Conservation (phyloP, 108 stramenopile species). For the Chaetoceros muelleri region DNA sequence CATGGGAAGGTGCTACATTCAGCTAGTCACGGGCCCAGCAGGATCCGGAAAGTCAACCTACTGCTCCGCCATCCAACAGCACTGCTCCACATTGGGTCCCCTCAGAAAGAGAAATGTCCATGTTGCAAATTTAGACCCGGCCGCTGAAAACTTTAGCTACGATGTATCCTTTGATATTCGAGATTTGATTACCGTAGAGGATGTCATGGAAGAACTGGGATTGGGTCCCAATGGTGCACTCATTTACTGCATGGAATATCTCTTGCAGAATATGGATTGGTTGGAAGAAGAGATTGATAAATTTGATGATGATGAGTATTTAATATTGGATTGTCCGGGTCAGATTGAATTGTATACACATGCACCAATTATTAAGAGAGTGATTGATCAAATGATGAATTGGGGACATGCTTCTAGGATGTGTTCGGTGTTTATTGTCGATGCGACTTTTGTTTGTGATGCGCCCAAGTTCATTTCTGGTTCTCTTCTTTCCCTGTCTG, state of each 20-base stretch:
- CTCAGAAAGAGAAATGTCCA: conserved; percentile 51
- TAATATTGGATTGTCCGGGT: conserved; percentile 98
- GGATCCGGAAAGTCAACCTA: conserved; percentile 85
- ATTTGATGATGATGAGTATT: conserved; percentile 93
- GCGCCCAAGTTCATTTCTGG: conserved; percentile 92
- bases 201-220: conserved; percentile 96
- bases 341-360: conserved; percentile 96
- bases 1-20: conserved; percentile 33
- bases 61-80: conserved; percentile 74
- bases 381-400: conserved; percentile 71
- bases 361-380: conserved; percentile 87
- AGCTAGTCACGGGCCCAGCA: conserved; percentile 63
- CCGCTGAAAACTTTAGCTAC: conserved; percentile 91
- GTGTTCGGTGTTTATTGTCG: conserved; percentile 80
- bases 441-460: conserved; percentile 54
- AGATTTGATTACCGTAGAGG: conserved; percentile 91
- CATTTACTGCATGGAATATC: conserved; percentile 98
- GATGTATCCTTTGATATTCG: conserved; percentile 79
- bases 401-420: conserved; percentile 80
- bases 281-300: conserved; percentile 70
- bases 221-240: conserved; percentile 96
- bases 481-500: conserved; percentile 73
- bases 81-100: conserved; percentile 47
- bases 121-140: conserved; percentile 95
- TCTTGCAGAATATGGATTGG: conserved; percentile 95